Percentiles rank a stretch among this genome's conserved stretches.
Conservation (phyloP, 257 asterid genomes). For the Solanum ahanhuiri region DNA sequence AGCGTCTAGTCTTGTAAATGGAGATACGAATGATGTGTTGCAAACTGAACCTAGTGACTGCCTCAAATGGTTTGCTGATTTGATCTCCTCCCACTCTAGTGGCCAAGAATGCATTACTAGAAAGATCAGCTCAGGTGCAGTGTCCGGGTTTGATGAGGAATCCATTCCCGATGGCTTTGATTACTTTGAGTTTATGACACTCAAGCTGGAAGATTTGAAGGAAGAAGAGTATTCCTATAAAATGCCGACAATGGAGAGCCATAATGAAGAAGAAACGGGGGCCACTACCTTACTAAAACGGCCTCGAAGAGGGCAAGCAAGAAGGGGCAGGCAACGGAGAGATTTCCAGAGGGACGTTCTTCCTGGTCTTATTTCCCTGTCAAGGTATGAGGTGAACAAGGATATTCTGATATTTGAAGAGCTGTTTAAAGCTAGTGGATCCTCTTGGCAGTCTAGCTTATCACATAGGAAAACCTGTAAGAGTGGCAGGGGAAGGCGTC, state of each 20-base stretch:
- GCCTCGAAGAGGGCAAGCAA: conserved; percentile 36
- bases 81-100: conserved; percentile 18
- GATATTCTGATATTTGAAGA: conserved; percentile 61
- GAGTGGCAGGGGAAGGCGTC: conserved; percentile 33
- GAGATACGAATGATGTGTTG: neutral
- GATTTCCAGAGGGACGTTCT: conserved; percentile 68
- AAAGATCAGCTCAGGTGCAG: neutral
- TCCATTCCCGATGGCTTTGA: conserved; percentile 42
- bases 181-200: conserved; percentile 56
- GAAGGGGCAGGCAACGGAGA: conserved; percentile 37
- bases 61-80: conserved; percentile 55
- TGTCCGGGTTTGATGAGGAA: conserved; percentile 8
- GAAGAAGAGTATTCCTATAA: conserved; percentile 14
- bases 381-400: conserved; percentile 55
- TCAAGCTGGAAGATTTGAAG: conserved; percentile 41
- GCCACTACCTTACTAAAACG: conserved; percentile 12
- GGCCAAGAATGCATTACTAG: neutral
- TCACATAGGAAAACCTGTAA: conserved; percentile 14
- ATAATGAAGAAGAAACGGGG: conserved; percentile 15
- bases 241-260: conserved; percentile 3
- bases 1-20: neutral
- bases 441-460: conserved; percentile 14
- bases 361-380: conserved; percentile 49
- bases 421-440: conserved; percentile 31
- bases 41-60: conserved; percentile 6